A percentile compares a stretch with the other conserved stretches of the same genome.
Conservation (phyloP, 108 stramenopile genomes). For the Cyclotella cryptica region DNA sequence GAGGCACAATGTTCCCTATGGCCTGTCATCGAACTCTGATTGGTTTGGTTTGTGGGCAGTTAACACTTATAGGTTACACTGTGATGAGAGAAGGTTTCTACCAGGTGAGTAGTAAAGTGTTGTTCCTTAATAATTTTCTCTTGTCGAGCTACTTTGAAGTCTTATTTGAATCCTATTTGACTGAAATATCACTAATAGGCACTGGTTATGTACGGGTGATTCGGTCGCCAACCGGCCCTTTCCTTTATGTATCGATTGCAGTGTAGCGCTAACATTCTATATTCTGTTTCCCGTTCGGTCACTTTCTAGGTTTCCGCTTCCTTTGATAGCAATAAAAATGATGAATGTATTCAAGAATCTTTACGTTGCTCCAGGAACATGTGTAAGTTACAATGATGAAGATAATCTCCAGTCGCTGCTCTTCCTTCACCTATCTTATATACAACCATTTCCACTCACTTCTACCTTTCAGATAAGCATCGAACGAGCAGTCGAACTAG, state of each 20-base stretch:
- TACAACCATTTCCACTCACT: neutral
- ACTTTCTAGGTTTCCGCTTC: constrained; percentile 52
- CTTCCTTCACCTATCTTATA: neutral
- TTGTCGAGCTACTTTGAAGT: neutral
- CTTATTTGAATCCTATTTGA: neutral
- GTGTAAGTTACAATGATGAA: constrained; percentile 28
- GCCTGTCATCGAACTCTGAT: constrained; percentile 64
- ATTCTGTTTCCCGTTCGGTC: constrained; percentile 2
- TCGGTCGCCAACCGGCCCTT: too few relatives aligned
- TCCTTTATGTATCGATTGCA: neutral
- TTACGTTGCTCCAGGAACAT: constrained; percentile 47
- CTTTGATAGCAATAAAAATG: constrained; percentile 59
- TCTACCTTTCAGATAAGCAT: constrained; percentile 1
- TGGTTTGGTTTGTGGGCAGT: constrained; percentile 58
- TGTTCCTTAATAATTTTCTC: neutral
- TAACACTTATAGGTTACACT: constrained; percentile 60
- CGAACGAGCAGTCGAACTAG: constrained; percentile 61
- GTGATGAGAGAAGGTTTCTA: constrained; percentile 54
- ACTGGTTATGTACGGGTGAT: constrained; percentile 13
- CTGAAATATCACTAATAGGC: constrained; percentile 4
- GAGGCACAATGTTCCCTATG: constrained; percentile 70
- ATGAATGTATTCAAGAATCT: constrained; percentile 55
- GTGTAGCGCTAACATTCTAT: neutral
- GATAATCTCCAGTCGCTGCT: neutral
- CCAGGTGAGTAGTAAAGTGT: constrained; percentile 25